Base-by-base conservation (phyloP, 2,329 filamentous ascomycete genomes). In the Mollisia scopiformis region DNA sequence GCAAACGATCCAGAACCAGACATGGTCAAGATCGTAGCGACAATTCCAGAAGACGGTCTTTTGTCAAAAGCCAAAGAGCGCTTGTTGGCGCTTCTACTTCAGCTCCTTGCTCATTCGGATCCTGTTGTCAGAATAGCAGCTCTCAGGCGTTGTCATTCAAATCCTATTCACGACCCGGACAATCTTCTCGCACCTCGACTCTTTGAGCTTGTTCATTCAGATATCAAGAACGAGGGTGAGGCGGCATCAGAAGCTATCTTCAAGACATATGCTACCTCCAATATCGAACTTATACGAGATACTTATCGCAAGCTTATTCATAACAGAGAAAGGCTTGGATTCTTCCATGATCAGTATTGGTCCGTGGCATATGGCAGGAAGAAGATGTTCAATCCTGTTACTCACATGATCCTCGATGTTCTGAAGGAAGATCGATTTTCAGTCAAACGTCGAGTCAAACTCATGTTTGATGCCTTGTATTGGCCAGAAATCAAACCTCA, bases 341-440 rank as follows among this genome's bases (percentile, higher is more conserved):
- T 19, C 13, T 54, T 60, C 2, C 58, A 57, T 46, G 47, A 51
- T 3, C 23, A 41, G 2, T 60, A 56, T 31, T 35, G 55, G 35
- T 47, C 37, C 10, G 41, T 57, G 2, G 53, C 55, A 16, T 30
- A 30, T 13, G 50, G 31, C 19, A 16, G 30, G 3, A 39, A 39
- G 13, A 57, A 55, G 21, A 39, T 54, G 19, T 33, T 54, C 7
- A n/a, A 55, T 13, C 55, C 51, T 1, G 31, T 57, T 3, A 57
- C 56, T 2, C 46, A 54, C 16, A 30, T 55, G 2, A 37, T 61
- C 4, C 47, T 63, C 0, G 43, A 51, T 1, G 55, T 62, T 16
- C 47, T 64, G 6, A 59, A 59, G n/a, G 41, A 50, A 7, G 55
- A 59, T 33, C 21, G 62, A 21, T 39, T 64, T 6, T 57, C 33